phyloP scores from a whole-genome alignment of 176 grass and related monocot genomes.

The Chrysopogon serrulatus region DNA sequence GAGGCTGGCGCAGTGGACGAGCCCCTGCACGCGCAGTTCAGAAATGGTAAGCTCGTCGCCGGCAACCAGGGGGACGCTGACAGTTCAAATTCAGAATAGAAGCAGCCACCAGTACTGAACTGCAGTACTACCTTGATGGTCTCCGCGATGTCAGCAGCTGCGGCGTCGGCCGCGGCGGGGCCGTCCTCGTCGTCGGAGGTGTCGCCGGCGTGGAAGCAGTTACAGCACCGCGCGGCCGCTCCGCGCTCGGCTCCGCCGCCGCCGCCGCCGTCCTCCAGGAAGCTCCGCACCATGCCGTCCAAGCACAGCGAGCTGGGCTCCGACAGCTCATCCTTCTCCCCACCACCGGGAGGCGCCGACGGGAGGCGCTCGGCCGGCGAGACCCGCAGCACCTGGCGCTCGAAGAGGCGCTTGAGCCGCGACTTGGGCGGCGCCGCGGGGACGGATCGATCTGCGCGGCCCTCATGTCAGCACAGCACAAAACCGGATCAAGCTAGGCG shows the following conservation, averaged over 20 bases:
- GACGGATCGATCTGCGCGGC: slow-evolving; percentile 66
- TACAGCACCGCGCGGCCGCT: slow-evolving; percentile 38
- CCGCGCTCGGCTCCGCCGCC: slow-evolving; percentile 20
- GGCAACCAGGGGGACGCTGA: background rate
- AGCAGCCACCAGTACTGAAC: background rate
- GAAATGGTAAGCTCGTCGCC: slow-evolving; percentile 10
- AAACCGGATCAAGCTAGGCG: background rate
- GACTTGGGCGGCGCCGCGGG: slow-evolving; percentile 44
- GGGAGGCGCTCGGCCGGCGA: slow-evolving; percentile 65
- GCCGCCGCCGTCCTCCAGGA: slow-evolving; percentile 72
- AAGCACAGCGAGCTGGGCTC: slow-evolving; percentile 86
- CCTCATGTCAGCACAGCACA: slow-evolving; percentile 41
- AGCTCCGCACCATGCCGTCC: slow-evolving; percentile 89
- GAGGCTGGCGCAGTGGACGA: slow-evolving; percentile 69
- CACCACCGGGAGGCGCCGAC: background rate
- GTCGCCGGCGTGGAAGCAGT: slow-evolving; percentile 72
- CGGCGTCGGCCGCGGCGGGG: slow-evolving; percentile 25
- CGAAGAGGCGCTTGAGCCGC: slow-evolving; percentile 84
- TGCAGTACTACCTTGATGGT: slow-evolving; percentile 64
- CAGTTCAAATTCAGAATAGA: too few species aligned
- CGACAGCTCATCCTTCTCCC: slow-evolving; percentile 38
- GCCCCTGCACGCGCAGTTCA: slow-evolving; percentile 43
- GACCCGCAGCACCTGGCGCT: slow-evolving; percentile 71
- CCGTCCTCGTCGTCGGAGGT: slow-evolving; percentile 25
- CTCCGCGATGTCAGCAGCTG: slow-evolving; percentile 51